Conservation (phyloP, 495 filamentous ascomycete genomes). For the Penicillium subrubescens region DNA sequence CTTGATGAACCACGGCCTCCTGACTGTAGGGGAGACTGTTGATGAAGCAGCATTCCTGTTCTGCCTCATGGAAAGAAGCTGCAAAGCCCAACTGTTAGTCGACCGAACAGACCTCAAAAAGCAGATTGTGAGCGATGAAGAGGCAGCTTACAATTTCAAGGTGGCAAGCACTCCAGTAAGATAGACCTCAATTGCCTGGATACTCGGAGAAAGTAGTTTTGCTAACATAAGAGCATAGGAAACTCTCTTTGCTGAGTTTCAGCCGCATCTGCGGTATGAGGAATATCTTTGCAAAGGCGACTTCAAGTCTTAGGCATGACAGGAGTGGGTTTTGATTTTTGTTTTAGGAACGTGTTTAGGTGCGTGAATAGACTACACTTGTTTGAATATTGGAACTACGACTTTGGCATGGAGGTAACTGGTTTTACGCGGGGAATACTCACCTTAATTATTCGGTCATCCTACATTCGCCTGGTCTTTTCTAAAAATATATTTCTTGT, state of each 20-base stretch:
- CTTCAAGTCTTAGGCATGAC: neutral
- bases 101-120: slow-evolving; percentile 42
- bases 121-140: slow-evolving; percentile 49
- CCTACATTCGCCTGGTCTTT: neutral
- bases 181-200: neutral
- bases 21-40: slow-evolving; percentile 54
- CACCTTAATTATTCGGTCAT: neutral
- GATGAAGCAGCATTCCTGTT: slow-evolving; percentile 61
- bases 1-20: slow-evolving; percentile 56
- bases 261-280: neutral
- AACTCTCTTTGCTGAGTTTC: neutral
- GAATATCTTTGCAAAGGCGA: neutral
- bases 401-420: neutral
- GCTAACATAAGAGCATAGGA: neutral
- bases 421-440: neutral
- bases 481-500: neutral
- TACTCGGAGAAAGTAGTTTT: neutral
- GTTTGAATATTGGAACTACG: neutral
- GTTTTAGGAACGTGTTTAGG: neutral
- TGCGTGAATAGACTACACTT: neutral
- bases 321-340: neutral
- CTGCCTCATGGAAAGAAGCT: slow-evolving; percentile 51
- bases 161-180: neutral
- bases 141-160: slow-evolving; percentile 52
- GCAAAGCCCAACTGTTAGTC: slow-evolving; percentile 50